These are phyloP conservation scores for Creolimax fragrantissima DNA, from an alignment of 78 protist genomes.

Conservation along the genomic window DNA sequence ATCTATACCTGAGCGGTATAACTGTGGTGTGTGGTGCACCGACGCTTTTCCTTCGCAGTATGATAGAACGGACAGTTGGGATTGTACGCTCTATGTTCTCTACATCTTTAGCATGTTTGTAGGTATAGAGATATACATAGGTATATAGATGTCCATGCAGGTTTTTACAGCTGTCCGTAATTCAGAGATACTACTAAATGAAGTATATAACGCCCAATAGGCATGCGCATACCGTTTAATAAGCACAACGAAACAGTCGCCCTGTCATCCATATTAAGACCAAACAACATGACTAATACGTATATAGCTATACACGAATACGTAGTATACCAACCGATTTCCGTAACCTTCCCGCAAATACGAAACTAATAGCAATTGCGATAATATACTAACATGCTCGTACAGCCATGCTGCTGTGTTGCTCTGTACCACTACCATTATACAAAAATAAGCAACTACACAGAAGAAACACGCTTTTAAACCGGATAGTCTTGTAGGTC, in stretches of 20 bases:
- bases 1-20: not conserved
- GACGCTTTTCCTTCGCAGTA: not conserved
- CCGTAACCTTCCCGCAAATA: too few species aligned
- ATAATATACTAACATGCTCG: too few species aligned
- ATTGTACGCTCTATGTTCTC: not conserved
- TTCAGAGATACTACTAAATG: not conserved
- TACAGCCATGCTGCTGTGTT: too few species aligned
- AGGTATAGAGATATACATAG: not conserved
- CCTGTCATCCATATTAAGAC: not conserved
- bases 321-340: too few species aligned
- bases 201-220: not conserved
- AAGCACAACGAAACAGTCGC: not conserved
- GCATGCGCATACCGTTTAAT: not conserved
- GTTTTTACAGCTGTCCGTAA: not conserved
- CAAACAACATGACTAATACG: not conserved
- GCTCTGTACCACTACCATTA: too few species aligned
- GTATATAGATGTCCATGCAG: not conserved
- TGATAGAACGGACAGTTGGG: not conserved
- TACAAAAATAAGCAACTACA: too few species aligned
- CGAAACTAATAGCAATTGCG: too few species aligned
- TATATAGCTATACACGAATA: not conserved
- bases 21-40: not conserved
- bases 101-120: not conserved
- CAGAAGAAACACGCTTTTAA: too few species aligned
- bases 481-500: too few species aligned